These are phyloP conservation scores for Fusarium pseudoanthophilum DNA, from an alignment of 2,329 filamentous ascomycete species.

Conservation along the genomic window DNA sequence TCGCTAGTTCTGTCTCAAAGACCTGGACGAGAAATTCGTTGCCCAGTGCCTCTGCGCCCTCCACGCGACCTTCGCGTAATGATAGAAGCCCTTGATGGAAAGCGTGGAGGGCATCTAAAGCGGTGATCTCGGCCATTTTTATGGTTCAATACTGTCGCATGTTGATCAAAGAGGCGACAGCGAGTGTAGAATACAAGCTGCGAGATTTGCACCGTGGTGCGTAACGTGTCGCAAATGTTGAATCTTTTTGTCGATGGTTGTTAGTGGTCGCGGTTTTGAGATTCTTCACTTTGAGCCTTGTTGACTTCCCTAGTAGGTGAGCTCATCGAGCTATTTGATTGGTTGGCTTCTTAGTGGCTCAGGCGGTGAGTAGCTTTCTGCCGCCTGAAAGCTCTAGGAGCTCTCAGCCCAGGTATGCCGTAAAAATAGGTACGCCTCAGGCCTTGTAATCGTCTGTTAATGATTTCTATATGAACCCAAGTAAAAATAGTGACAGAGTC, in stretches of 20 bases:
- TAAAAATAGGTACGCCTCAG: neutral
- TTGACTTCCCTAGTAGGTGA: slow-evolving; percentile 42
- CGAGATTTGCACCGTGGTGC: slow-evolving; percentile 40
- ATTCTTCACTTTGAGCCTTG: slow-evolving; percentile 48
- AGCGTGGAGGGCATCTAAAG: slow-evolving; percentile 80
- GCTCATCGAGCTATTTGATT: slow-evolving; percentile 40
- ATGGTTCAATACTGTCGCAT: slow-evolving; percentile 59
- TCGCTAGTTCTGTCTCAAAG: slow-evolving; percentile 77
- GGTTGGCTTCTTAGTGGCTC: slow-evolving; percentile 6
- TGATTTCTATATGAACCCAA: neutral
- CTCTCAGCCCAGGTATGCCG: neutral
- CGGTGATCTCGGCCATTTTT: slow-evolving; percentile 78
- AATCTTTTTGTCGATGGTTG: slow-evolving; percentile 40
- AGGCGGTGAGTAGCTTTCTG: slow-evolving; percentile 47
- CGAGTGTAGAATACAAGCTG: slow-evolving; percentile 35
- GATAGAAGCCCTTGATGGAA: slow-evolving; percentile 87
- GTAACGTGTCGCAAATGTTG: slow-evolving; percentile 35
- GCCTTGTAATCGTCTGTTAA: neutral
- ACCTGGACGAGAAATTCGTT: slow-evolving; percentile 76
- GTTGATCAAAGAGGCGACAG: slow-evolving; percentile 42
- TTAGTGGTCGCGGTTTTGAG: slow-evolving; percentile 44
- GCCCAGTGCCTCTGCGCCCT: slow-evolving; percentile 72
- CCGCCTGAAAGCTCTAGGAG: slow-evolving; percentile 32
- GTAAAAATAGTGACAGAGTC: neutral
- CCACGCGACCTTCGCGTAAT: slow-evolving; percentile 73